phyloP scores from a whole-genome alignment of 768 basidiomycete genomes.

The Tricholoma terreum region DNA sequence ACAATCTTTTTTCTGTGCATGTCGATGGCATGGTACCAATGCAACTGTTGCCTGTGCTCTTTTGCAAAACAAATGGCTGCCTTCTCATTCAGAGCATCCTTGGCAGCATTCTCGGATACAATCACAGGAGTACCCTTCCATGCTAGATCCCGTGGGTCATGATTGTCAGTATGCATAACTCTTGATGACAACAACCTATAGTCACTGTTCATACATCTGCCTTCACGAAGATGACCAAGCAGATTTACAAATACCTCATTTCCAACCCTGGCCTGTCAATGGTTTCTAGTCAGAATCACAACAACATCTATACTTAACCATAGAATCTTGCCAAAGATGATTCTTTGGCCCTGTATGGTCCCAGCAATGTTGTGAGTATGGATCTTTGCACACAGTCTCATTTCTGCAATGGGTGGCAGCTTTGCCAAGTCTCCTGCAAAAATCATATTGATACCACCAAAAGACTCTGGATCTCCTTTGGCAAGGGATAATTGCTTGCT shows the following conservation, averaged over 20 bases:
- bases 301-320: constrained; percentile 32
- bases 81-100: constrained; percentile 34
- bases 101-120: constrained; percentile 32
- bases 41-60: constrained; percentile 6
- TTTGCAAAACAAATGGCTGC: constrained; percentile 24
- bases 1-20: constrained; percentile 5
- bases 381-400: constrained; percentile 17
- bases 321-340: constrained; percentile 27
- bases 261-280: constrained; percentile 24
- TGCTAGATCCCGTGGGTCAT: neutral
- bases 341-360: constrained; percentile 11
- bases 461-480: constrained; percentile 25
- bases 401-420: constrained; percentile 33
- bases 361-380: constrained; percentile 3
- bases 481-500: constrained; percentile 29
- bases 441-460: constrained; percentile 40
- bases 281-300: constrained; percentile 22
- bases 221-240: constrained; percentile 19
- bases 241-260: constrained; percentile 19
- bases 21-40: constrained; percentile 32
- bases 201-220: constrained; percentile 25
- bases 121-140: constrained; percentile 33
- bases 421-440: constrained; percentile 45
- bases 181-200: constrained; percentile 14
- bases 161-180: neutral